Evolutionary conservation across 306 rosid species (phyloP), one percentile per base, ranked within the genome.

Genomic region (Casuarina equisetifolia): DNA sequence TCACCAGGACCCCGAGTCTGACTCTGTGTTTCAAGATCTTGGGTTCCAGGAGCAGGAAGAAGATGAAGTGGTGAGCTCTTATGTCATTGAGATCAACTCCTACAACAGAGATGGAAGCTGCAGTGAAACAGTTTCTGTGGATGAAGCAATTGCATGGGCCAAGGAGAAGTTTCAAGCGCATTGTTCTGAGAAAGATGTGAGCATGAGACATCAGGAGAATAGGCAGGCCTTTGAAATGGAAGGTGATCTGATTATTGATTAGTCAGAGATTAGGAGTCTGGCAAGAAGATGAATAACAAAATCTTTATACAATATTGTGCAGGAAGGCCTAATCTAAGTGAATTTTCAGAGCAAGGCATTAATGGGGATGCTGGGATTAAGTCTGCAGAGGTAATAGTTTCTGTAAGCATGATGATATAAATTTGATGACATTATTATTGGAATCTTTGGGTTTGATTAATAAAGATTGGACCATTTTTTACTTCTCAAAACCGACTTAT

Each of bases 71-170:
- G 86, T 91, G 92, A 91, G 92, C 86, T 95, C 98, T 58, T 95
- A 91, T 79, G 97, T 95, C 82, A 95, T 95, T 76, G 96, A 95
- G 81, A 73, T 92, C 62, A 90, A 82, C 67, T 81, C 88, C 59
- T 84, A 78, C 74, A 86, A 80, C 17, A 87, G 88, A 78, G 91
- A 87, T 79, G 91, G 85, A 82, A 85, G 90, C 51, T 48, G 51
- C 55, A 83, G 93, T 77, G 94, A 71, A 64, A 89, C 83, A 53
- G 82, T 82, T 57, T 86, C 76, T 49, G 82, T 95, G 45, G 97
- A 95, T 66, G 98, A 95, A 70, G 97, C 97, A 71, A 92, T 95
- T 84, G 98, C 98, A 59, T 95, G 98, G 98, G 97, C 93, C 59
- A 92, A 92, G 84, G 94, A 90, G 82, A 95, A 74, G 87, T 92